phyloP scores from a whole-genome alignment of 2,329 filamentous ascomycete genomes.

The Cladosporium sp. region DNA sequence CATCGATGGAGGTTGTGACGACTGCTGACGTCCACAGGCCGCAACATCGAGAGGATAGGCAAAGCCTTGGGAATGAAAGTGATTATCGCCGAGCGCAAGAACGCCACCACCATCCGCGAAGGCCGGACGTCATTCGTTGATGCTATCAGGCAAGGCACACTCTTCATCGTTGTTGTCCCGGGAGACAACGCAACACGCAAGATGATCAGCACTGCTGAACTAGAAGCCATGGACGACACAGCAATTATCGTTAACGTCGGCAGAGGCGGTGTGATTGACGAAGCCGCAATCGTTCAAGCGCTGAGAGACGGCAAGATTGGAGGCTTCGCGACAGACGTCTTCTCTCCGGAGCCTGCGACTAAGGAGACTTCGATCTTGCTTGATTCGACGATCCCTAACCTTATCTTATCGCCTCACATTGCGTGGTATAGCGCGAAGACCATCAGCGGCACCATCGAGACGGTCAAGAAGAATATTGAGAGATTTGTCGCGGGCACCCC shows the following conservation, averaged over 20 bases:
- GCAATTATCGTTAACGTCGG: slow-evolving; percentile 46
- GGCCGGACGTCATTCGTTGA: slow-evolving; percentile 35
- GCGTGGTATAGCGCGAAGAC: slow-evolving; percentile 51
- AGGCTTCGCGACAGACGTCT: slow-evolving; percentile 51
- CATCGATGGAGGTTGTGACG: neutral
- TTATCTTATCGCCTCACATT: slow-evolving; percentile 51
- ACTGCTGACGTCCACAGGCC: slow-evolving; percentile 28
- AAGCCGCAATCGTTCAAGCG: slow-evolving; percentile 44
- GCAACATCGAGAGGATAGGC: slow-evolving; percentile 43
- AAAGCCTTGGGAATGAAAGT: slow-evolving; percentile 47
- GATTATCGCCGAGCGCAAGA: slow-evolving; percentile 46
- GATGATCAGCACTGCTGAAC: slow-evolving; percentile 33
- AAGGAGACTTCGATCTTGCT: slow-evolving; percentile 43
- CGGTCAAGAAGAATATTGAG: slow-evolving; percentile 47
- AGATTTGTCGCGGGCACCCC: slow-evolving; percentile 38
- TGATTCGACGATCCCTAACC: slow-evolving; percentile 43
- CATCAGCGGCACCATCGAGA: slow-evolving; percentile 42
- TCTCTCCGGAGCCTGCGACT: slow-evolving; percentile 44
- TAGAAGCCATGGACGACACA: slow-evolving; percentile 42
- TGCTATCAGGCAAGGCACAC: slow-evolving; percentile 34
- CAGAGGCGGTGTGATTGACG: slow-evolving; percentile 49
- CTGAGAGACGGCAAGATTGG: slow-evolving; percentile 43
- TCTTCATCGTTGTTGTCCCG: slow-evolving; percentile 33
- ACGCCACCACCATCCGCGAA: slow-evolving; percentile 23
- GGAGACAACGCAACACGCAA: slow-evolving; percentile 21